Conservation (phyloP, 2,329 filamentous ascomycete genomes). For the Paraphaeosphaeria minitans region DNA sequence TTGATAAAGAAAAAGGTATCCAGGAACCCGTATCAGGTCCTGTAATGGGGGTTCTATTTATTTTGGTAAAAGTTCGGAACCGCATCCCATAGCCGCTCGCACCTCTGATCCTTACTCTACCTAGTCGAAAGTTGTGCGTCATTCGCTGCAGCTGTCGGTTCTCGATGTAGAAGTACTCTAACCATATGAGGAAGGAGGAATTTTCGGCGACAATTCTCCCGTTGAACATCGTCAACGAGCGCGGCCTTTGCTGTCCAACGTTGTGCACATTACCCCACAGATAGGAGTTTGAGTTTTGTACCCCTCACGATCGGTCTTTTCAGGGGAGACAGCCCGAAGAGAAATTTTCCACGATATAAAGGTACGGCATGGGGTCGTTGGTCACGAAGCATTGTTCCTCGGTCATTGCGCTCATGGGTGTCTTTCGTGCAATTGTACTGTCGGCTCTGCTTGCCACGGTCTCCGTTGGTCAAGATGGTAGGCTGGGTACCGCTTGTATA, state of each 20-base stretch:
- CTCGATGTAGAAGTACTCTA: neutral
- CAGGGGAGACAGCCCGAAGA: neutral
- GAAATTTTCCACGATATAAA: neutral
- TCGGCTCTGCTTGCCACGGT: conserved; percentile 22
- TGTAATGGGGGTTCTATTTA: too few relatives aligned
- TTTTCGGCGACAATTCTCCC: conserved; percentile 1
- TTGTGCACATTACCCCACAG: conserved; percentile 4
- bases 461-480: conserved; percentile 25
- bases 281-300: neutral
- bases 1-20: too few relatives aligned
- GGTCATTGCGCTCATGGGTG: neutral
- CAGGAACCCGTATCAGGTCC: too few relatives aligned
- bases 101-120: too few relatives aligned
- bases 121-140: neutral
- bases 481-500: neutral
- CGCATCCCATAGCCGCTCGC: too few relatives aligned
- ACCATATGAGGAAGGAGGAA: neutral
- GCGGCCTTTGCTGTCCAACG: neutral
- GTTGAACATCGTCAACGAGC: neutral
- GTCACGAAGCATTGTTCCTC: neutral
- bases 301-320: conserved; percentile 10
- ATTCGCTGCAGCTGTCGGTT: neutral
- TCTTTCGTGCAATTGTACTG: conserved; percentile 2
- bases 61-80: too few relatives aligned
- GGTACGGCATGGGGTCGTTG: neutral